Base-by-base conservation (phyloP, 73 alveolate species). In the Halteria grandinella region DNA sequence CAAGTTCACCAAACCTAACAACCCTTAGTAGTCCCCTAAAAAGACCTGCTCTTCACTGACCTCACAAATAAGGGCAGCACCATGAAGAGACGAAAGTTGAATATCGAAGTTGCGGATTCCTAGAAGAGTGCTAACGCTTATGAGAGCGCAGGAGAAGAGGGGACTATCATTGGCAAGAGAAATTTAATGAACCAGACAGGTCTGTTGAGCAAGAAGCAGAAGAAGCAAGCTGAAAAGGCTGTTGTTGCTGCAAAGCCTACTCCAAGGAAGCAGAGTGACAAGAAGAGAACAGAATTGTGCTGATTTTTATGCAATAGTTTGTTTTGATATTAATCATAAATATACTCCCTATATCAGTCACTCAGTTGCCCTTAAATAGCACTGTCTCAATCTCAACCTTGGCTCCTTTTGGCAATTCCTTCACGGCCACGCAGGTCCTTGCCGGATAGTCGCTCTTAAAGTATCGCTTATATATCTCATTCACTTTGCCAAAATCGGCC, bases 71-170 rank as follows among this genome's bases (percentile, higher is more conserved):
- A 3, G 36, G 7, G 77, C 37, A 60, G 6, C 51, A n/a, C n/a
- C n/a, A n/a, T n/a, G n/a, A n/a, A 17, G 77, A 60, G 11, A 24
- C 58, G 1, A 15, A 21, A 21, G 2, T 60, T 2, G 43, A 37
- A 40, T 55, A 60, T 24, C 18, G 77, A 23, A 39, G 50, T 39
- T 11, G 50, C 17, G 10, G 43, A 60, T 23, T 60, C 3, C 12
- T 37, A 18, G 7, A 60, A 29, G 77, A 60, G 5, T 45, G 60
- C 73, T 6, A 40, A 25, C 43, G 43, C 10, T 39, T 49, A 40
- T 6, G 77, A 60, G 77, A 60, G 77, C 43, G 77, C 77, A 10
- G 77, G 34, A 40, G 77, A 60, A 60, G 77, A 60, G 21, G 77
- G 77, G 3, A 36, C 77, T 21, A 33, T 32, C 4, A 1, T 57